Evolutionary conservation across 2,329 filamentous ascomycete species (phyloP).

Genomic region (Byssochlamys sp.): DNA sequence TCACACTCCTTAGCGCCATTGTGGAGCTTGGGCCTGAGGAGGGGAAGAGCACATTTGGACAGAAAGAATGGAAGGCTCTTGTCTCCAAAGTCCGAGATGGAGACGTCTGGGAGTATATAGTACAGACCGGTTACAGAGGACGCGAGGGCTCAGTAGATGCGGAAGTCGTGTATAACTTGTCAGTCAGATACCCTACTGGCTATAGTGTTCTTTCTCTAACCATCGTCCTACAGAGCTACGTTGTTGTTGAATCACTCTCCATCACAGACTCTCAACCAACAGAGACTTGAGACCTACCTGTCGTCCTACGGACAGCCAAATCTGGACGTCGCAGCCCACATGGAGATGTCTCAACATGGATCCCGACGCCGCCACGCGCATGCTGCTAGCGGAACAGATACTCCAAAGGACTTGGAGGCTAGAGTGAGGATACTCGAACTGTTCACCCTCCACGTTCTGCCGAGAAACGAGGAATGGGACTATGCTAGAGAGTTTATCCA

Average conservation of each 20-base stretch:
- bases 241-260: slow-evolving; percentile 82
- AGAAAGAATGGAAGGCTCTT: slow-evolving; percentile 71
- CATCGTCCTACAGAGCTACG: slow-evolving; percentile 56
- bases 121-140: slow-evolving; percentile 76
- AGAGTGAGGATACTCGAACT: slow-evolving; percentile 88
- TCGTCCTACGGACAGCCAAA: slow-evolving; percentile 64
- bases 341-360: slow-evolving; percentile 35
- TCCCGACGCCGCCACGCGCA: slow-evolving; percentile 25
- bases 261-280: slow-evolving; percentile 74
- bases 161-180: slow-evolving; percentile 64
- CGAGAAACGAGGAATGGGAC: slow-evolving; percentile 89
- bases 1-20: slow-evolving; percentile 84
- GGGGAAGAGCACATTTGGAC: slow-evolving; percentile 79
- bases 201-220: background rate
- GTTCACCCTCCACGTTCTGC: slow-evolving; percentile 89
- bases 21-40: slow-evolving; percentile 82
- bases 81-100: slow-evolving; percentile 80
- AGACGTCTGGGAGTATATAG: slow-evolving; percentile 87
- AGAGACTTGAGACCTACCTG: slow-evolving; percentile 78
- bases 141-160: slow-evolving; percentile 84
- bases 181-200: slow-evolving; percentile 18
- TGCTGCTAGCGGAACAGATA: slow-evolving; percentile 57
- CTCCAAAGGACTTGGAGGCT: slow-evolving; percentile 71
- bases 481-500: slow-evolving; percentile 86
- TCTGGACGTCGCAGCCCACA: slow-evolving; percentile 59